Conservation (phyloP, 306 rosid species). For the Prunus kanzakura region DNA sequence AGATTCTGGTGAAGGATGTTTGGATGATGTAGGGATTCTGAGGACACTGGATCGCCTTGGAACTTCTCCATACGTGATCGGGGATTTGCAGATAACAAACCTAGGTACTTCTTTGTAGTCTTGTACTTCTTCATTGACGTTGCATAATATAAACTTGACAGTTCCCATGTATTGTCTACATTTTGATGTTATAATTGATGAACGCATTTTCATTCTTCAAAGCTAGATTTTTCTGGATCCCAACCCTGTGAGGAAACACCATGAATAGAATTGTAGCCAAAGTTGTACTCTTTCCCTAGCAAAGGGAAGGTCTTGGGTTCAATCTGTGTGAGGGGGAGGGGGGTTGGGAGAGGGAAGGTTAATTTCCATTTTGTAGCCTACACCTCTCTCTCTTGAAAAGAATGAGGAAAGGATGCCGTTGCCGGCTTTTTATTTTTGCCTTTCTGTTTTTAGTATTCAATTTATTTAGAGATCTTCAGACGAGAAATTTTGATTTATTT, state of each 20-base stretch:
- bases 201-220: not conserved
- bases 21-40: constrained; percentile 41
- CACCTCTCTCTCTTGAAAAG: not conserved
- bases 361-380: not conserved
- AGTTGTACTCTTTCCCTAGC: not conserved
- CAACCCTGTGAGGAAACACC: not conserved
- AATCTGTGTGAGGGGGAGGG: not conserved
- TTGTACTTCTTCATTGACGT: constrained; percentile 1
- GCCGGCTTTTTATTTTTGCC: not conserved
- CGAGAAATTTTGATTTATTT: not conserved
- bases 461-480: not conserved
- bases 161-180: constrained; percentile 13
- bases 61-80: constrained; percentile 61
- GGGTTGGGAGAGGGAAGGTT: not conserved
- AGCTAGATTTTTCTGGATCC: not conserved
- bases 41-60: constrained; percentile 34
- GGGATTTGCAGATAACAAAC: constrained; percentile 73
- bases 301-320: not conserved
- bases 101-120: constrained; percentile 52
- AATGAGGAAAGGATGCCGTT: not conserved
- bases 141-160: not conserved
- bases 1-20: constrained; percentile 71
- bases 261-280: not conserved
- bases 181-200: constrained; percentile 1
- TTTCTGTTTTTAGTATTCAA: not conserved